Percentiles rank a stretch among this genome's conserved stretches.
These are phyloP conservation scores for Lachancea thermotolerans DNA, from an alignment of 805 yeast species.

Conservation along the genomic window DNA sequence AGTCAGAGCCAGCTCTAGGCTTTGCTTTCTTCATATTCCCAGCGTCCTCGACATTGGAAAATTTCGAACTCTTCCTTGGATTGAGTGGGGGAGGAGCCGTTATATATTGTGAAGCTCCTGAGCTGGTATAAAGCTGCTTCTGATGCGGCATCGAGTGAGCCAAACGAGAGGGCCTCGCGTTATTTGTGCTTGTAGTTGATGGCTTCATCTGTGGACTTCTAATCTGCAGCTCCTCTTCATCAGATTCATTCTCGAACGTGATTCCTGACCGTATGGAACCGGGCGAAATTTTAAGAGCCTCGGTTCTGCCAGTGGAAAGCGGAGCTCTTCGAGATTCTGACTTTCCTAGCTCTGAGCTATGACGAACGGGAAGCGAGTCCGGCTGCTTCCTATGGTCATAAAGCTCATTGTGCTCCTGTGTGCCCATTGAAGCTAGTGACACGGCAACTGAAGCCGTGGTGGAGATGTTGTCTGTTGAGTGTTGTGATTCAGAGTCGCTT, in stretches of 20 bases:
- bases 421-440: constrained; percentile 34
- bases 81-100: constrained; percentile 10
- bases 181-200: constrained; percentile 4
- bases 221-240: constrained; percentile 1
- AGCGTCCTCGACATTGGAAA: constrained; percentile 17
- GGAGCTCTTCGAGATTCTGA: neutral
- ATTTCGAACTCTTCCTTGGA: constrained; percentile 15
- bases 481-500: constrained; percentile 6
- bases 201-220: constrained; percentile 3
- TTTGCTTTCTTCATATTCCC: constrained; percentile 7
- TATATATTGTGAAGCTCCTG: constrained; percentile 19
- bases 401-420: constrained; percentile 34
- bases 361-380: constrained; percentile 21
- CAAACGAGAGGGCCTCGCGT: constrained; percentile 17
- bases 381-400: constrained; percentile 46
- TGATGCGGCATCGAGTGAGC: constrained; percentile 41
- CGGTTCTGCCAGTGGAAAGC: neutral
- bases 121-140: constrained; percentile 32
- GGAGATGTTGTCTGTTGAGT: constrained; percentile 10
- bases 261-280: constrained; percentile 3
- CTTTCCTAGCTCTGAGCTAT: neutral
- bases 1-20: constrained; percentile 9
- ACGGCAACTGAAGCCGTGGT: constrained; percentile 22
- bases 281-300: neutral
- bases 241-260: constrained; percentile 5